A percentile compares a stretch with the other conserved stretches of the same genome.
These are phyloP conservation scores for Xylaria telfairii DNA, from an alignment of 495 filamentous ascomycete species.

Conservation along the genomic window DNA sequence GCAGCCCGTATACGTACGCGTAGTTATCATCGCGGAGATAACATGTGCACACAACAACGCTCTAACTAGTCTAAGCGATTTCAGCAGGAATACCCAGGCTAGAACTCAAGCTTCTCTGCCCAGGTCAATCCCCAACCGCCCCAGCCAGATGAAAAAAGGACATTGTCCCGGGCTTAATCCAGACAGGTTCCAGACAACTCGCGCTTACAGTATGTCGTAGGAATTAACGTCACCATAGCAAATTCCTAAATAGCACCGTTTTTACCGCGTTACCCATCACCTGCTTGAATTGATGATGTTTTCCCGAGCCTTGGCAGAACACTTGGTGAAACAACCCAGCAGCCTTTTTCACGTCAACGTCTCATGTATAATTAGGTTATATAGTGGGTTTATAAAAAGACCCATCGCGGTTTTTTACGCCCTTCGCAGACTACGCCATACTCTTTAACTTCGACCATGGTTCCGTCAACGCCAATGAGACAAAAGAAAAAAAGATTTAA, in stretches of 20 bases:
- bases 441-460: no score
- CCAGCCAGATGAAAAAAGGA: not conserved
- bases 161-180: not conserved
- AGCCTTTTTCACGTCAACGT: not conserved
- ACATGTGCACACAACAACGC: not conserved
- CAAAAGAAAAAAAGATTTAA: no score
- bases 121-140: not conserved
- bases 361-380: slow-evolving; percentile 20
- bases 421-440: no score
- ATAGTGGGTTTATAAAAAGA: no score
- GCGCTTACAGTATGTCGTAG: not conserved
- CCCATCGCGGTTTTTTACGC: no score
- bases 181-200: not conserved
- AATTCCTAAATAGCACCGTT: not conserved
- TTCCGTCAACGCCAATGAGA: no score
- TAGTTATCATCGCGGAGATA: not conserved
- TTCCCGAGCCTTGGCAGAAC: not conserved
- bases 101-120: no score
- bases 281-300: not conserved
- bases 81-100: not conserved
- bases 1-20: not conserved
- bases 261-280: slow-evolving; percentile 6
- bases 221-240: not conserved
- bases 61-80: not conserved
- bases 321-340: not conserved